Conservation (phyloP, 2,329 filamentous ascomycete species). For the Domatiomyces globalis region DNA sequence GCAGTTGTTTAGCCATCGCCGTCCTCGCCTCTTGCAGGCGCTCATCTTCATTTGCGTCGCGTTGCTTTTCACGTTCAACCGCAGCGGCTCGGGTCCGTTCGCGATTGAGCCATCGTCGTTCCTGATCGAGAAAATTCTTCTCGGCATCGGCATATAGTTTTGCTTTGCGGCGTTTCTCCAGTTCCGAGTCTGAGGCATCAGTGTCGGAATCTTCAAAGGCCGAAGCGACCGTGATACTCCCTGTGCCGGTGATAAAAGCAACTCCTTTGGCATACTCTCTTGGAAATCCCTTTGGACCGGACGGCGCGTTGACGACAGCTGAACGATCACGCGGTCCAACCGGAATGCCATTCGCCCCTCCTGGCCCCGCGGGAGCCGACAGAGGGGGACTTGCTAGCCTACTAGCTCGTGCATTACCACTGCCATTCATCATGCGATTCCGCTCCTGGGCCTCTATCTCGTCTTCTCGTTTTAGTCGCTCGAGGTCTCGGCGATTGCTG, state of each 20-base stretch:
- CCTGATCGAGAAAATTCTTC: constrained; percentile 68
- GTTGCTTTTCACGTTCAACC: constrained; percentile 67
- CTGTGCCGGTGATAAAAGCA: constrained; percentile 66
- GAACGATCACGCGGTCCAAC: constrained; percentile 56
- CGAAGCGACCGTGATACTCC: constrained; percentile 42
- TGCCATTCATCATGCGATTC: constrained; percentile 46
- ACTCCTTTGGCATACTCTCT: constrained; percentile 64
- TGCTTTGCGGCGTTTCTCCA: constrained; percentile 56
- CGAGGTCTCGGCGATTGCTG: constrained; percentile 74
- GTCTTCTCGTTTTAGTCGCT: constrained; percentile 76
- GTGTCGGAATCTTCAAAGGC: constrained; percentile 68
- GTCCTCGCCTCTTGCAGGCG: constrained; percentile 50
- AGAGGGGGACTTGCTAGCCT: constrained; percentile 59
- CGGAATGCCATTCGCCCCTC: constrained; percentile 59
- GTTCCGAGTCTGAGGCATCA: constrained; percentile 72
- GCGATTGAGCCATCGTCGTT: constrained; percentile 79
- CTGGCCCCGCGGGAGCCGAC: constrained; percentile 47
- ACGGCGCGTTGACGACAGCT: constrained; percentile 52
- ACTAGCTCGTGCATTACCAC: constrained; percentile 37
- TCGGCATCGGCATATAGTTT: constrained; percentile 65
- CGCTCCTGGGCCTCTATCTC: constrained; percentile 81
- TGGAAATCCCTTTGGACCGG: constrained; percentile 52
- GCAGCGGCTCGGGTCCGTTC: constrained; percentile 74
- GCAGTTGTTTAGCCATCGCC: constrained; percentile 56
- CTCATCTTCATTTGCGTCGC: constrained; percentile 61